A percentile compares a stretch with the other conserved stretches of the same genome.
phyloP scores from a whole-genome alignment of 441 rosid species.

The Gossypium aridum region DNA sequence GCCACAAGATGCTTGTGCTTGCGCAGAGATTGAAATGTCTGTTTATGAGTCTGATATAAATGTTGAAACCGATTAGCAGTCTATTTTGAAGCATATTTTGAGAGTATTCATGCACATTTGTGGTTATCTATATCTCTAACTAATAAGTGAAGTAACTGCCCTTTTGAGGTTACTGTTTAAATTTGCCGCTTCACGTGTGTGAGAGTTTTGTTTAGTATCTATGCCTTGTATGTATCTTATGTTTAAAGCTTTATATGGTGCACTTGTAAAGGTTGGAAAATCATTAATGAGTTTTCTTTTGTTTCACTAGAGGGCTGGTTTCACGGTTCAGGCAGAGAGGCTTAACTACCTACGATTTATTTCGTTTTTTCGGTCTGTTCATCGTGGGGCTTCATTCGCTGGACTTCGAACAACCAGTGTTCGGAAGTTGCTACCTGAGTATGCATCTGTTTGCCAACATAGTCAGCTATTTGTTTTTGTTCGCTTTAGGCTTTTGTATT shows the following conservation, averaged over 20 bases:
- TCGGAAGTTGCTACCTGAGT: conserved; percentile 97
- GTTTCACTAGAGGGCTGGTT: conserved; percentile 77
- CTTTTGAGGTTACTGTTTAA: background rate
- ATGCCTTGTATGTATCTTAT: background rate
- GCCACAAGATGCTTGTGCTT: background rate
- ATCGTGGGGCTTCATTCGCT: conserved; percentile 96
- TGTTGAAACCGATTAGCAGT: background rate
- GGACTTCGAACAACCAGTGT: conserved; percentile 95
- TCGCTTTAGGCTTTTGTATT: conserved; percentile 1
- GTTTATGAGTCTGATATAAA: background rate
- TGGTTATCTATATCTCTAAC: background rate
- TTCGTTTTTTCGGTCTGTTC: conserved; percentile 93
- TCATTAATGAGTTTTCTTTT: conserved; percentile 14
- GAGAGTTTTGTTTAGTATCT: background rate
- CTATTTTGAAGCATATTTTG: background rate
- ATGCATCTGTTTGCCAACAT: conserved; percentile 25
- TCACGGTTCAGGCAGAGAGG: conserved; percentile 97
- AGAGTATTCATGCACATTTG: background rate
- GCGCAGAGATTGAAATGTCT: background rate
- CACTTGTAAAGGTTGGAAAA: background rate
- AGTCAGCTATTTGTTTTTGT: conserved; percentile 3
- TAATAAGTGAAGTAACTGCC: background rate
- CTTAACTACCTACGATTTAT: conserved; percentile 86
- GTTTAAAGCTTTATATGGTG: background rate
- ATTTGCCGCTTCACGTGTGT: background rate